Base-by-base conservation (phyloP, 345 rosid species). In the Tarenaya hassleriana region DNA sequence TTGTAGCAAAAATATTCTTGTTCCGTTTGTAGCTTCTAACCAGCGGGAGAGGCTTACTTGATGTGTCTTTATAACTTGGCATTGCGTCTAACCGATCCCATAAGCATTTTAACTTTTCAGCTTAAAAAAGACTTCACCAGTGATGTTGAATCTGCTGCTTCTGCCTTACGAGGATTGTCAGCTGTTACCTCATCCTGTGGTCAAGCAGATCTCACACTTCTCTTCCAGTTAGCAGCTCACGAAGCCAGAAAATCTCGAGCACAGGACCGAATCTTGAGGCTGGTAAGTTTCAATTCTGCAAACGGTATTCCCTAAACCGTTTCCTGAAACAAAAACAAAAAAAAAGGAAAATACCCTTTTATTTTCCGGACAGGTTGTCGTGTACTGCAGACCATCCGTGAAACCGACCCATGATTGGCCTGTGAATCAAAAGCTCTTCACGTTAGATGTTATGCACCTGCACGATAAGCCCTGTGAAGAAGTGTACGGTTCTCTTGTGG, bases 371-470 rank as follows among this genome's bases (percentile, higher is more conserved):
- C 41, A 84, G 89, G 63, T 84, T 71, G 82, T 81, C 18, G 15
- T 84, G 19, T 91, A 91, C 77, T 87, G 92, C 73, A 80, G 96
- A 70, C 87, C 96, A 58, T 84, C 95, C 1, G 43, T 68, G 33
- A 67, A 57, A 50, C 96, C 98, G 45, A 82, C 72, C 7, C 79
- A 82, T 56, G 83, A 80, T 13, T 86, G 91, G 94, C 81, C 83
- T 2, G 38, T 68, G 15, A 81, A 71, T 77, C 89, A 80, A 70
- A 87, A 82, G 66, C 73, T 69, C 56, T 87, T 91, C 82, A 84
- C 95, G 6, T 47, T 91, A 37, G 98, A 91, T 72, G 96, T 91
- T 62, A 73, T 91, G 74, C 84, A 91, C 71, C 82, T 91, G 47
- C 96, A 91, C 2, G 86, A 87, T 66, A 91, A 87, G 71, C 96